Evolutionary conservation across 2,329 filamentous ascomycete species (phyloP).

Genomic region (Sphaerostilbella broomeana): DNA sequence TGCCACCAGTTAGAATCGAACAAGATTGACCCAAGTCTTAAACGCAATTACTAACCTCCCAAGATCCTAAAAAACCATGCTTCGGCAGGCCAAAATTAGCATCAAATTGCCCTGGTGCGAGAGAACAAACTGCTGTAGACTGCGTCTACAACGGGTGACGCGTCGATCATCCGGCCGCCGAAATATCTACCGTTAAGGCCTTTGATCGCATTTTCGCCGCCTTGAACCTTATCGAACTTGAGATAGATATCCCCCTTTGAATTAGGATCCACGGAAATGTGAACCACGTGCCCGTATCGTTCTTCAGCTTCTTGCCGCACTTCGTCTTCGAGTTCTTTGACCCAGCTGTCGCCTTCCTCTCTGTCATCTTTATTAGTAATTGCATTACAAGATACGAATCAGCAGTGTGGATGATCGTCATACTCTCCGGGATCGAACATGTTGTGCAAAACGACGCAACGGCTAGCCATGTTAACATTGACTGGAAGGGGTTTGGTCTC

Average conservation of each 20-base stretch:
- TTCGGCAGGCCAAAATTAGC: slow-evolving; percentile 47
- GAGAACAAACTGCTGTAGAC: slow-evolving; percentile 97
- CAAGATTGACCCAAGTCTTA: background rate
- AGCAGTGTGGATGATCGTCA: slow-evolving; percentile 33
- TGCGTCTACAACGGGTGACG: slow-evolving; percentile 92
- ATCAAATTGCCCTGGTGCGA: slow-evolving; percentile 73
- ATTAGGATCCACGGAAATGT: slow-evolving; percentile 91
- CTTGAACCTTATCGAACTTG: slow-evolving; percentile 93
- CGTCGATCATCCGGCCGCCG: slow-evolving; percentile 85
- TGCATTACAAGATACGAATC: background rate
- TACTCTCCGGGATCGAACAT: slow-evolving; percentile 93
- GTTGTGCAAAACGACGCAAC: slow-evolving; percentile 90
- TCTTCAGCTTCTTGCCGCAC: slow-evolving; percentile 86
- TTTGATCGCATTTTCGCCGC: slow-evolving; percentile 95
- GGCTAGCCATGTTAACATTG: slow-evolving; percentile 85
- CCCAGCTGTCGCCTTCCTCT: slow-evolving; percentile 80
- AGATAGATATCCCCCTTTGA: slow-evolving; percentile 95
- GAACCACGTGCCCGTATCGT: slow-evolving; percentile 95
- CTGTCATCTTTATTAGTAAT: slow-evolving; percentile 43
- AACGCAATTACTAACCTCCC: slow-evolving; percentile 28
- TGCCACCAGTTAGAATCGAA: background rate
- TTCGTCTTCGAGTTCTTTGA: slow-evolving; percentile 90
- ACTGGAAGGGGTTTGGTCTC: slow-evolving; percentile 73
- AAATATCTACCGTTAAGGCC: slow-evolving; percentile 96
- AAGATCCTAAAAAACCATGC: slow-evolving; percentile 42